These are phyloP conservation scores for Malus hybrid DNA, from an alignment of 331 rosid genomes.

Conservation along the genomic window DNA sequence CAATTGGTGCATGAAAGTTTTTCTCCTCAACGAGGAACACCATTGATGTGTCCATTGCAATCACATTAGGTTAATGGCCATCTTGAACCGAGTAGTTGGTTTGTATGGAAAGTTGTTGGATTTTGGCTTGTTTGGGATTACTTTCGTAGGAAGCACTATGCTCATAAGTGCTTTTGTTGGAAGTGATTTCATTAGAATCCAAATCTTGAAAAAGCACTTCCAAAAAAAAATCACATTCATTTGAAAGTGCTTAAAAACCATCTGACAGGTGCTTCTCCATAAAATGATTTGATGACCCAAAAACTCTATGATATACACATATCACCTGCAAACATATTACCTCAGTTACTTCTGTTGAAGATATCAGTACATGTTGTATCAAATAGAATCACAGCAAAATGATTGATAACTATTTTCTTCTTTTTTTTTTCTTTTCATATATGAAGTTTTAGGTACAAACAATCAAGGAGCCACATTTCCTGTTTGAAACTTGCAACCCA, in stretches of 20 bases:
- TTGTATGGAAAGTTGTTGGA: background rate
- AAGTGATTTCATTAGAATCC: background rate
- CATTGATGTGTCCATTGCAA: background rate
- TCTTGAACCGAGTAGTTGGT: background rate
- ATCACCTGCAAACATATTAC: background rate
- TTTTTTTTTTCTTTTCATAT: background rate
- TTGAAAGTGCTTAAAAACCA: background rate
- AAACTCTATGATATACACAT: background rate
- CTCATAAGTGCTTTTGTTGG: background rate
- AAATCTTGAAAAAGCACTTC: background rate
- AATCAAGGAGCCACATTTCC: conserved; percentile 23
- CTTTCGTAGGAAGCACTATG: background rate
- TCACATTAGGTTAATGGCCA: background rate
- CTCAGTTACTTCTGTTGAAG: background rate
- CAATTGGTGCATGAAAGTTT: background rate
- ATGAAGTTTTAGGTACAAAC: conserved; percentile 21
- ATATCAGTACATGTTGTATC: background rate
- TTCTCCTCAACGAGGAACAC: background rate
- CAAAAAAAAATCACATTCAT: background rate
- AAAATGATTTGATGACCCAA: background rate
- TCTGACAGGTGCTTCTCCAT: background rate
- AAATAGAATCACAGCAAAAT: background rate
- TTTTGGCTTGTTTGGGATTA: background rate
- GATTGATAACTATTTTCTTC: background rate
- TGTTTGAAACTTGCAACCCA: conserved; percentile 21